Conservation (phyloP, 1,284 basidiomycete species). For the Cutaneotrichosporon mucoides region DNA sequence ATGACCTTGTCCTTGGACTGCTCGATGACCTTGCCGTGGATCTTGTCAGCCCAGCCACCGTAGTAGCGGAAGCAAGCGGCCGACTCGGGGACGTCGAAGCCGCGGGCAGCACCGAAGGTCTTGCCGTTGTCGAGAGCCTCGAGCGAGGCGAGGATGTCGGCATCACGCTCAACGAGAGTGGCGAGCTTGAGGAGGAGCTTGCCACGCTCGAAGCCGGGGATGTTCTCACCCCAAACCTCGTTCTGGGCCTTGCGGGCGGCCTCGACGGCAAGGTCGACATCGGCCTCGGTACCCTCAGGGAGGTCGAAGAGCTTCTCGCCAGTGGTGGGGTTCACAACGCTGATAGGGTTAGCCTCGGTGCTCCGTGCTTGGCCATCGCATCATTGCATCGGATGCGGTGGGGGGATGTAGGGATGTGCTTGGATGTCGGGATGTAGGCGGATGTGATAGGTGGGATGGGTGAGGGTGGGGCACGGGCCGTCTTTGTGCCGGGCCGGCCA, state of each 20-base stretch:
- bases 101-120: conserved; percentile 68
- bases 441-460: too few relatives aligned
- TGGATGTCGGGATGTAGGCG: too few relatives aligned
- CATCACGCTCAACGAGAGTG: conserved; percentile 65
- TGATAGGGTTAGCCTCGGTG: conserved; percentile 46
- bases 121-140: conserved; percentile 71
- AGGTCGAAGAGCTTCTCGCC: conserved; percentile 67
- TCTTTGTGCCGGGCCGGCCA: too few relatives aligned
- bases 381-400: too few relatives aligned
- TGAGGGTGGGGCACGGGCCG: too few relatives aligned
- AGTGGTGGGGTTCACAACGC: conserved; percentile 73
- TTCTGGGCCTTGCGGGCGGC: conserved; percentile 75
- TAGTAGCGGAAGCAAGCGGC: conserved; percentile 65
- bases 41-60: conserved; percentile 66
- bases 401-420: too few relatives aligned
- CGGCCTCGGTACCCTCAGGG: conserved; percentile 61
- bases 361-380: too few relatives aligned
- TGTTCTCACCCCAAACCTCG: conserved; percentile 62
- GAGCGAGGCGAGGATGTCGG: conserved; percentile 68
- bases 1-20: conserved; percentile 52
- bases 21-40: conserved; percentile 70
- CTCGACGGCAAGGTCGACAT: conserved; percentile 71
- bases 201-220: conserved; percentile 59
- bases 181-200: conserved; percentile 64
- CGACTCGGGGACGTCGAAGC: conserved; percentile 60